Evolutionary conservation across 2,329 filamentous ascomycete species (phyloP).

Genomic region (Claviceps capensis): DNA sequence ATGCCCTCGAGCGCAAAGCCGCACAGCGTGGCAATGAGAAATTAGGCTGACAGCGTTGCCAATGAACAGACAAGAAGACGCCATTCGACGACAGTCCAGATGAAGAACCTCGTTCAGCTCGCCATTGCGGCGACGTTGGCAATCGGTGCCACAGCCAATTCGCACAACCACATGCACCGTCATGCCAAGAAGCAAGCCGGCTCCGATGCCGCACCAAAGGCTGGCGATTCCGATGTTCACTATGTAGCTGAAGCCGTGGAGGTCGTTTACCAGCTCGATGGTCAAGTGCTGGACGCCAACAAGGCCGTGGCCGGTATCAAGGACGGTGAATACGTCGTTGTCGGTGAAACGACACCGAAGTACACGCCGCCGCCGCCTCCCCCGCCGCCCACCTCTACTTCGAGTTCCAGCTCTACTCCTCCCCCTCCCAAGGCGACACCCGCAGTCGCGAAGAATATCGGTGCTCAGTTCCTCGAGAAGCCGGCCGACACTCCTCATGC

Average conservation of each 20-base stretch:
- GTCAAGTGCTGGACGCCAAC: constrained; percentile 42
- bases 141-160: constrained; percentile 41
- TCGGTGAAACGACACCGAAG: constrained; percentile 43
- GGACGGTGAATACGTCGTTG: constrained; percentile 54
- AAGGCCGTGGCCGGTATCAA: constrained; percentile 60
- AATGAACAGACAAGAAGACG: background rate
- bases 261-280: constrained; percentile 60
- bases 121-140: constrained; percentile 40
- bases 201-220: constrained; percentile 33
- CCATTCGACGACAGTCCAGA: constrained; percentile 1
- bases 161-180: constrained; percentile 46
- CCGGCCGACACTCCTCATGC: constrained; percentile 2
- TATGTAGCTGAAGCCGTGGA: constrained; percentile 48
- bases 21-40: background rate
- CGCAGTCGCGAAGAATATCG: background rate
- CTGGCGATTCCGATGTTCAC: constrained; percentile 31
- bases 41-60: background rate
- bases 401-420: constrained; percentile 18
- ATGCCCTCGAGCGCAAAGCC: background rate
- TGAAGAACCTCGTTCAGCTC: constrained; percentile 22
- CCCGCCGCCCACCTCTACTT: constrained; percentile 3
- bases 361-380: constrained; percentile 30
- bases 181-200: constrained; percentile 41
- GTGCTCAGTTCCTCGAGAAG: constrained; percentile 6
- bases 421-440: constrained; percentile 18